phyloP scores from a whole-genome alignment of 176 grass and related monocot genomes.

The Zoysia japonica region DNA sequence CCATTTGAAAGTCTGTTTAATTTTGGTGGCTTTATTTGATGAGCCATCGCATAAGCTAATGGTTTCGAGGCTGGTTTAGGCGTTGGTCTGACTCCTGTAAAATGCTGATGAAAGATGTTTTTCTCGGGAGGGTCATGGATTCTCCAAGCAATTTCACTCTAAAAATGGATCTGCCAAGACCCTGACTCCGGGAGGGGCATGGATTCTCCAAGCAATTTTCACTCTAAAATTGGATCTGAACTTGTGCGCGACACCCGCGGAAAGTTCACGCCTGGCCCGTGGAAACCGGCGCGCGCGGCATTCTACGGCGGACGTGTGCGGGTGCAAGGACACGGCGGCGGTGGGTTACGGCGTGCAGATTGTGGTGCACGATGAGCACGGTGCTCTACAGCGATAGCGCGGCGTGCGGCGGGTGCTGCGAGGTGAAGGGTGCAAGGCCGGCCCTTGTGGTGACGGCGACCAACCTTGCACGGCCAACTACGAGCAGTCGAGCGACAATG shows the following conservation, averaged over 20 bases:
- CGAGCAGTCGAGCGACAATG: constrained; percentile 35
- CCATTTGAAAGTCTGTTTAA: no score
- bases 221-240: no score
- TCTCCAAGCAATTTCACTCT: no score
- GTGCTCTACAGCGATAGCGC: constrained; percentile 54
- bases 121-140: no score
- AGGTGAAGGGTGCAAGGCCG: constrained; percentile 66
- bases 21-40: neutral
- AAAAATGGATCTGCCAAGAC: neutral
- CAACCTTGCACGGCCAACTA: constrained; percentile 64
- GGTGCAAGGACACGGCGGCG: constrained; percentile 62
- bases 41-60: neutral
- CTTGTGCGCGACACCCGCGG: constrained; percentile 55
- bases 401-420: constrained; percentile 75
- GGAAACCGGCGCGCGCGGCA: constrained; percentile 63
- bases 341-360: constrained; percentile 83
- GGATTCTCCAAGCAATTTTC: no score
- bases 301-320: constrained; percentile 77
- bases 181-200: no score
- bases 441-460: constrained; percentile 57
- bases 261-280: constrained; percentile 45
- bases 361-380: constrained; percentile 60
- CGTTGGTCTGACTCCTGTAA: neutral
- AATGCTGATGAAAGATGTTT: neutral
- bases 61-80: constrained; percentile 12